Base-by-base conservation (phyloP, 805 yeast species). In the baker's yeast (Saccharomyces cerevisiae) region DNA sequence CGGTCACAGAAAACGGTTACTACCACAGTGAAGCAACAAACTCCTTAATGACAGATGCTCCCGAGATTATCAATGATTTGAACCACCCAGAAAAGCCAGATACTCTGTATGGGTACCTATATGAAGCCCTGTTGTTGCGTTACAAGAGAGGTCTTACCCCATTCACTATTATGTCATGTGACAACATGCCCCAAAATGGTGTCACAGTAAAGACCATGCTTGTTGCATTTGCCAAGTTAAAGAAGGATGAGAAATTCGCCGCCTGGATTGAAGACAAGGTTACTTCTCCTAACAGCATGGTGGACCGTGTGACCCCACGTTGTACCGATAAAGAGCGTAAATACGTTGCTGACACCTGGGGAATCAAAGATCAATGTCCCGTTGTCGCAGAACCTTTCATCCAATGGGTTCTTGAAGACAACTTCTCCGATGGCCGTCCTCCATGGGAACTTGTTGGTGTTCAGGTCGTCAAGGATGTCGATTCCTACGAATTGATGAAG, bases 101-200 rank as follows among this genome's bases (percentile, higher is more conserved):
- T 14, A 52, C 54, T 41, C 48, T 52, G 13, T 52, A 52, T 26
- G 54, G 54, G 2, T 52, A 52, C 47, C 26, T 52, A 10, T 53
- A 53, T 32, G 53, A 53, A n/a, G 55, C 55, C 11, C 27, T 53
- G 27, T 49, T 41, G 11, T 14, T 41, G 11, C 52, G 55, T 41
- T 50, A 41, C 43, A 41, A 53, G 14, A 27, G 29, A 41, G 55
- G 55, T 13, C 52, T 30, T 11, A 28, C 48, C 30, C 53, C 55
- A n/a, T 53, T 53, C 27, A 53, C 55, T n/a, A 46, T 53, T 11
- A 53, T 53, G 55, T 53, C 55, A 4, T 53, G 55, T n/a, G 55
- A 53, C 22, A 53, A 53, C 21, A 53, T 53, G 55, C 55, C 55
- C 6, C 46, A 53, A 6, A 53, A 53, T 43, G 55, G 55, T 21